A percentile compares a stretch with the other conserved stretches of the same genome.
These are phyloP conservation scores for Lasiodiplodia citricola DNA, from an alignment of 2,329 filamentous ascomycete genomes.

Conservation along the genomic window DNA sequence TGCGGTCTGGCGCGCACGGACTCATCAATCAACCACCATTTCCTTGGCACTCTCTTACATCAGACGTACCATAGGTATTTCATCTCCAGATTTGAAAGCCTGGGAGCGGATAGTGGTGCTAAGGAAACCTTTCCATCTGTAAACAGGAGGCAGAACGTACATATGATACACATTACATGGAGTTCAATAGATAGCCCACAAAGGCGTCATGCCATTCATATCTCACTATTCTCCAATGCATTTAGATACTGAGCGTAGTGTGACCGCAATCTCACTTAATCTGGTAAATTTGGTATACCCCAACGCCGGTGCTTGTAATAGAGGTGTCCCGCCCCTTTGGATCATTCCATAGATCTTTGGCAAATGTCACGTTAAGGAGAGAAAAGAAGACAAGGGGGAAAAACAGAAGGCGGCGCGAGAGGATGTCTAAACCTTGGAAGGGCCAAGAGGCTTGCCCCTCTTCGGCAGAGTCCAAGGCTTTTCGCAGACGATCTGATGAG, in stretches of 20 bases:
- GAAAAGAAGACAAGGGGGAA: neutral
- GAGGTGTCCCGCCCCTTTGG: neutral
- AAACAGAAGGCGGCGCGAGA: neutral
- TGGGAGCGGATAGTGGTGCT: neutral
- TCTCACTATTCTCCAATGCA: slow-evolving; percentile 9
- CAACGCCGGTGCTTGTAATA: slow-evolving; percentile 12
- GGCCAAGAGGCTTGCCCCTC: slow-evolving; percentile 31
- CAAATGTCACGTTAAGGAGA: slow-evolving; percentile 9
- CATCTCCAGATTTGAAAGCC: neutral
- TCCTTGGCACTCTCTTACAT: slow-evolving; percentile 10
- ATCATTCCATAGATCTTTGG: slow-evolving; percentile 5
- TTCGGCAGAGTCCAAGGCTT: slow-evolving; percentile 58
- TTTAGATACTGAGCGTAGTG: neutral
- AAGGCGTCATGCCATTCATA: neutral
- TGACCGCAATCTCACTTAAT: neutral
- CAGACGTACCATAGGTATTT: neutral
- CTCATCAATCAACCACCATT: neutral
- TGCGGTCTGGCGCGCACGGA: slow-evolving; percentile 1
- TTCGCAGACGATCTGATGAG: slow-evolving; percentile 51
- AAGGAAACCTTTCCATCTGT: neutral
- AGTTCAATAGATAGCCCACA: neutral
- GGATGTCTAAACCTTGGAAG: slow-evolving; percentile 1
- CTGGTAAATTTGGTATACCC: slow-evolving; percentile 19
- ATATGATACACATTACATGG: neutral
- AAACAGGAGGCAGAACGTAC: neutral